phyloP scores from a whole-genome alignment of 192 early-diverging fungal species.

The Phycomyces blakesleeanus region DNA sequence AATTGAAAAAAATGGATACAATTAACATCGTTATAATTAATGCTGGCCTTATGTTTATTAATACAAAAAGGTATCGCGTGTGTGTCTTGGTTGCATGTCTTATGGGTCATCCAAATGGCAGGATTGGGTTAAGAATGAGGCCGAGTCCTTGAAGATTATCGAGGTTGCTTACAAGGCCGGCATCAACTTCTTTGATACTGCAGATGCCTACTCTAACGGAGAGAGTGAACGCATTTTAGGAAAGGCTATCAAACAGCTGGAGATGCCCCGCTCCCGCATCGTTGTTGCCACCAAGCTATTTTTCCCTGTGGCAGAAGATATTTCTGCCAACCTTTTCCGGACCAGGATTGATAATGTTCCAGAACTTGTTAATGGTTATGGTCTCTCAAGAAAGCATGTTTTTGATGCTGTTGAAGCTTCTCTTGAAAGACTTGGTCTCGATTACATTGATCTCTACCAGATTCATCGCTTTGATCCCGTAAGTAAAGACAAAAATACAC shows the following conservation, averaged over 20 bases:
- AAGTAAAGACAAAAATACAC: no score
- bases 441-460: conserved; percentile 56
- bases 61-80: conserved; percentile 31
- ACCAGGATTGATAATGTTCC: background rate
- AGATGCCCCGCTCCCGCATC: conserved; percentile 29
- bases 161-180: conserved; percentile 32
- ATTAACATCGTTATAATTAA: background rate
- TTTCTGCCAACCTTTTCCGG: background rate
- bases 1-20: background rate
- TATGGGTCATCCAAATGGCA: conserved; percentile 30
- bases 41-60: no score
- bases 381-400: conserved; percentile 28
- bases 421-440: conserved; percentile 22
- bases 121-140: conserved; percentile 41
- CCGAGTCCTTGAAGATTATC: conserved; percentile 35
- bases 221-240: conserved; percentile 30
- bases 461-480: conserved; percentile 36
- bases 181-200: conserved; percentile 33
- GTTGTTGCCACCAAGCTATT: conserved; percentile 38
- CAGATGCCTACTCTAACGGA: conserved; percentile 25
- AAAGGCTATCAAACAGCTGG: conserved; percentile 29
- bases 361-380: conserved; percentile 16
- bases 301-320: conserved; percentile 8
- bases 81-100: conserved; percentile 43
- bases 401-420: conserved; percentile 29